These are phyloP conservation scores for Chaetoscypha palmicola DNA, from an alignment of 2,329 filamentous ascomycete genomes.

Conservation along the genomic window DNA sequence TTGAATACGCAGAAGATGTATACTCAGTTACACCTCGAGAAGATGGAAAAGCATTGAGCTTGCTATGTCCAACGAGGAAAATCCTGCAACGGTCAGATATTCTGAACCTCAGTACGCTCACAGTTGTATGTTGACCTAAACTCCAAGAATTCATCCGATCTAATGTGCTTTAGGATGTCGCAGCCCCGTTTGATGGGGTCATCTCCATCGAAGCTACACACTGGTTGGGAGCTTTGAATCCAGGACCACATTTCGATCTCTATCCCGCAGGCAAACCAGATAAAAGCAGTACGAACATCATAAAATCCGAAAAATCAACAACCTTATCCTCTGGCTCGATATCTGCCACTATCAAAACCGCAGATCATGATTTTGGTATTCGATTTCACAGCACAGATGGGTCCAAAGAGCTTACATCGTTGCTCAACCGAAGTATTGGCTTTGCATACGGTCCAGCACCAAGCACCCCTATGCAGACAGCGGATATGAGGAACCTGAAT, in stretches of 20 bases:
- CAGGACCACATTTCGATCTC: constrained; percentile 51
- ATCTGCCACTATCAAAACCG: constrained; percentile 43
- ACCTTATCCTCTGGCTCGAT: constrained; percentile 45
- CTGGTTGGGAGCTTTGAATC: constrained; percentile 45
- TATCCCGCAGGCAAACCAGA: constrained; percentile 45
- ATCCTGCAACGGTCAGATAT: constrained; percentile 48
- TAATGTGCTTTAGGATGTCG: constrained; percentile 48
- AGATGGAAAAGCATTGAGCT: constrained; percentile 42
- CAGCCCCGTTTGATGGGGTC: constrained; percentile 51
- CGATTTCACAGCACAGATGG: constrained; percentile 45
- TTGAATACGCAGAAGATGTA: constrained; percentile 61
- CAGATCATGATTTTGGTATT: constrained; percentile 47
- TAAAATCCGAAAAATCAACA: constrained; percentile 38
- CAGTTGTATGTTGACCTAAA: constrained; percentile 40
- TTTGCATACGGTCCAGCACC: constrained; percentile 49
- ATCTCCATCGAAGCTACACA: constrained; percentile 53
- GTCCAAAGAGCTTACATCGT: constrained; percentile 45
- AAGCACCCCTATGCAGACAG: constrained; percentile 45
- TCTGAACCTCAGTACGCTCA: constrained; percentile 48
- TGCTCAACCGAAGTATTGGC: constrained; percentile 49
- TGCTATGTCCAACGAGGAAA: constrained; percentile 52
- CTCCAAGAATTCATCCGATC: too few relatives aligned
- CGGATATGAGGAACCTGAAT: constrained; percentile 44
- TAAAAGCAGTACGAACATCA: constrained; percentile 33
- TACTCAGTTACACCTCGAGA: constrained; percentile 40